phyloP scores from a whole-genome alignment of 345 rosid species.

The Fremontodendron californicum region DNA sequence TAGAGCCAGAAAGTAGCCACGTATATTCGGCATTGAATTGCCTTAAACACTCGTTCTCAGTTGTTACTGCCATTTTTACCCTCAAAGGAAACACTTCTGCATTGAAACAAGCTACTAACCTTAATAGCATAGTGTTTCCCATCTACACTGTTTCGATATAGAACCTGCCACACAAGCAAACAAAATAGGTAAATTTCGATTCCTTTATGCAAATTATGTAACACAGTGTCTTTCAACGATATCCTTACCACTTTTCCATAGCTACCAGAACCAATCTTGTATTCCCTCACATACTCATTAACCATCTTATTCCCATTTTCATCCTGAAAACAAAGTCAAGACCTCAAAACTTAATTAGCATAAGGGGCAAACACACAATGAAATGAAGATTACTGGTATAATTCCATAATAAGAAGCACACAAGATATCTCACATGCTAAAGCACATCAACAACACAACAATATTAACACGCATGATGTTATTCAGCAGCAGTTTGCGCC shows the following conservation, averaged over 20 bases:
- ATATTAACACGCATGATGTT: neutral
- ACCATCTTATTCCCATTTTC: constrained; percentile 83
- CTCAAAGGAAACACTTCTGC: neutral
- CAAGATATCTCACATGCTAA: neutral
- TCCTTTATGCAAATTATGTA: constrained; percentile 4
- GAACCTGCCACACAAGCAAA: constrained; percentile 48
- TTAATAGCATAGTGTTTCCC: constrained; percentile 88
- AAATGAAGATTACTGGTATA: neutral
- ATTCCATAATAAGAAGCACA: neutral
- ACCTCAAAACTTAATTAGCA: neutral
- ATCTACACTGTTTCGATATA: constrained; percentile 71
- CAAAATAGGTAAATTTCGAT: constrained; percentile 16
- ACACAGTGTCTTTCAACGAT: neutral
- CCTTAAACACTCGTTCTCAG: neutral
- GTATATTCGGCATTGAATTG: neutral
- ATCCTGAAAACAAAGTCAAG: constrained; percentile 51
- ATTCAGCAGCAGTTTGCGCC: neutral
- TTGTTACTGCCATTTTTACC: neutral
- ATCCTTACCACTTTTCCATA: constrained; percentile 97
- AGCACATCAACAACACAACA: neutral
- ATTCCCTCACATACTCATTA: constrained; percentile 78
- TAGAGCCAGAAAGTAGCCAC: neutral
- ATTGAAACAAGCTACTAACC: constrained; percentile 38
- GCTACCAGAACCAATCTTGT: constrained; percentile 93
- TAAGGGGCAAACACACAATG: neutral